Base-by-base conservation (phyloP, 257 asterid species). In the Nicotiana otophora region DNA sequence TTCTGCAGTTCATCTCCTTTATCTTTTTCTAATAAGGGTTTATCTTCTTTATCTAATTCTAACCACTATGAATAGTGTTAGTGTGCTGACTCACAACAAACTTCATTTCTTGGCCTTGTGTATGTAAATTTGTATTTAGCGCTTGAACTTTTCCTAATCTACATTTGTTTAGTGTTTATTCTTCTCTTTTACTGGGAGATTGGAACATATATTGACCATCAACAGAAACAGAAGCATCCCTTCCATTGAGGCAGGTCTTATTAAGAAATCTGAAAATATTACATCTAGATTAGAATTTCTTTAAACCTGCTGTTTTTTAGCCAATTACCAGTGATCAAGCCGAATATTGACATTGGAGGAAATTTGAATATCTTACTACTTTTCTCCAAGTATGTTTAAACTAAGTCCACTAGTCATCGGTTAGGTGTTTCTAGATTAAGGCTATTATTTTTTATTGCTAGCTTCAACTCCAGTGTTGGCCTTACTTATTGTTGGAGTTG, bases 401-500 rank as follows among this genome's bases (percentile, higher is more conserved):
- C 20, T 30, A 46, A 72, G 23, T 58, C 79, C 30, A 72, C 79
- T 28, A 42, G 23, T 70, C 34, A 20, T 55, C 34, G n/a, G 20
- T 39, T 70, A 42, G 78, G 60, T 70, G 61, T 20, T 42, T 55
- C 23, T 72, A 12, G 26, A 46, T 46, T 72, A 48, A 74, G 61
- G 62, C 62, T 74, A 20, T 72, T 72, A 3, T 46, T 72, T 42
- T 74, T 51, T 75, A 8, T 75, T 75, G 46, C 63, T 75, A 75
- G 63, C 46, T 75, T 51, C 46, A 28, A 48, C 16, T 26, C 63
- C 63, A 48, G 58, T 81, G 55, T 51, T 58, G 81, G 65, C 55
- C 36, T 36, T 54, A 53, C 57, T 82, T 75, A 48, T 54, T 63
- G 84, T 63, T 83, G 67, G 58, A 66, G 83, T 81, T 69, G 53